phyloP scores from a whole-genome alignment of 78 protist species.

The Dictyostelium firmibasis region DNA sequence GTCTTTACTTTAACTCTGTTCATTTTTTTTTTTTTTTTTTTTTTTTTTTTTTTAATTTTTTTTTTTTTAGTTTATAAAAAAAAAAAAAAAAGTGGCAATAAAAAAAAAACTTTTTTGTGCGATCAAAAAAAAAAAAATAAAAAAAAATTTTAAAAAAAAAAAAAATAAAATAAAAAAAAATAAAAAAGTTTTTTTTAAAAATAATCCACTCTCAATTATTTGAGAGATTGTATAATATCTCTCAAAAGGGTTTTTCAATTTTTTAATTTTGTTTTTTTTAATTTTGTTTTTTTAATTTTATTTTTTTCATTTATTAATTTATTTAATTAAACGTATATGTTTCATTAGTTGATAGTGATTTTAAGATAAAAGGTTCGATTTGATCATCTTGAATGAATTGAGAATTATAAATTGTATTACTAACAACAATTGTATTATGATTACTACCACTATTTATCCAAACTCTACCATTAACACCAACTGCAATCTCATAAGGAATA shows the following conservation, averaged over 20 bases:
- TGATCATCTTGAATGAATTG: slow-evolving; percentile 70
- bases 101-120: background rate
- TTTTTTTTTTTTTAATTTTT: background rate
- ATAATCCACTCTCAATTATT: too few relatives aligned
- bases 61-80: background rate
- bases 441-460: slow-evolving; percentile 79
- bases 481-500: slow-evolving; percentile 84
- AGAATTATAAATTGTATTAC: slow-evolving; percentile 75
- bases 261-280: too few relatives aligned
- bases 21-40: background rate
- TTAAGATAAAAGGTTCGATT: slow-evolving; percentile 20
- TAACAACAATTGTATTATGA: slow-evolving; percentile 28
- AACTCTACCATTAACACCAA: slow-evolving; percentile 90
- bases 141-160: too few relatives aligned
- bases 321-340: too few relatives aligned
- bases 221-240: too few relatives aligned
- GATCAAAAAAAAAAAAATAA: background rate
- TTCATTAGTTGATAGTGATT: background rate
- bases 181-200: too few relatives aligned
- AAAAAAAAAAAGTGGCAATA: background rate
- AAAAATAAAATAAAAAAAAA: too few relatives aligned
- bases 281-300: too few relatives aligned
- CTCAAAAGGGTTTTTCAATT: too few relatives aligned
- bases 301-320: too few relatives aligned
- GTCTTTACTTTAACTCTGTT: slow-evolving; percentile 16